Evolutionary conservation across 148 eudicot species (phyloP).

Genomic region (Diospyros lotus): DNA sequence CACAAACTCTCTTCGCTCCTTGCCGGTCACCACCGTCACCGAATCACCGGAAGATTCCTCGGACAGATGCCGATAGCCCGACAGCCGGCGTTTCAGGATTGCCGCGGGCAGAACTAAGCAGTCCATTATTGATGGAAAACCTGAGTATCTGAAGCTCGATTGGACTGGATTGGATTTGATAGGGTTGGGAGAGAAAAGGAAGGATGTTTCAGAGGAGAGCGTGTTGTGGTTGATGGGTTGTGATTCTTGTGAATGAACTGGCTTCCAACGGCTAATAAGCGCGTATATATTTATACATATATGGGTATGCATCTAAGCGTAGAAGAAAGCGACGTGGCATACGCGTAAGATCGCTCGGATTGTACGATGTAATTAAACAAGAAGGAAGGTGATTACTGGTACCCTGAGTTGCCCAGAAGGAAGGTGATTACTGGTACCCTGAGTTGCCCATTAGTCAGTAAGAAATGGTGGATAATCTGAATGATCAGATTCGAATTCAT

Average conservation of each 20-base stretch:
- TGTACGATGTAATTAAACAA: too few species aligned
- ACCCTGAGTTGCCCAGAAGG: too few species aligned
- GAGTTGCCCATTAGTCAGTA: too few species aligned
- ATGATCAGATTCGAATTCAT: too few species aligned
- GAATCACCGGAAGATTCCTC: constrained; percentile 16
- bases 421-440: too few species aligned
- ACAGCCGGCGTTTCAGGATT: constrained; percentile 29
- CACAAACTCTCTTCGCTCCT: constrained; percentile 36
- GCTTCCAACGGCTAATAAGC: neutral
- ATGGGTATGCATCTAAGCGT: too few species aligned
- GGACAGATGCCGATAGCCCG: constrained; percentile 27
- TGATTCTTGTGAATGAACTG: neutral
- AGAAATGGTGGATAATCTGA: too few species aligned
- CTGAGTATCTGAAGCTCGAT: neutral
- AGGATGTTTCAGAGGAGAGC: neutral
- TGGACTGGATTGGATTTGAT: too few species aligned
- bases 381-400: too few species aligned
- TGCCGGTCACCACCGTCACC: constrained; percentile 51
- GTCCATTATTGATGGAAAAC: constrained; percentile 18
- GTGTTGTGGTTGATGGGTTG: neutral
- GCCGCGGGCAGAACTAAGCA: constrained; percentile 42
- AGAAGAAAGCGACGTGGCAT: too few species aligned
- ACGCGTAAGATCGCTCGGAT: too few species aligned
- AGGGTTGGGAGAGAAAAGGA: neutral
- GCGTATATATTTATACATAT: too few species aligned